Base-by-base conservation (phyloP, 2,329 filamentous ascomycete species). In the Cladophialophora yegresii region DNA sequence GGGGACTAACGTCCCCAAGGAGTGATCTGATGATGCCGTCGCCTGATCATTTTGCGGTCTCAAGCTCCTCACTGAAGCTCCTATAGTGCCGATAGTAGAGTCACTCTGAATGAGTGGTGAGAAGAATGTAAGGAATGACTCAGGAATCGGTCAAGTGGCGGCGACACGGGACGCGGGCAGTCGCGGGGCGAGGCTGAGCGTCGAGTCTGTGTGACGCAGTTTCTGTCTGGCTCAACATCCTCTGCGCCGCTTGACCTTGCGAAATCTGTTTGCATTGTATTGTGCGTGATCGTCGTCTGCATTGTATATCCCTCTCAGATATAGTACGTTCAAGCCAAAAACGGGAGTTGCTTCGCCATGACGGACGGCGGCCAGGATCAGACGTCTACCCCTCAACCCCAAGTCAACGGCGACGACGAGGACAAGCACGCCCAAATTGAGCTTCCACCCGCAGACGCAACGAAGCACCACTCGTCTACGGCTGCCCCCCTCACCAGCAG, bases 401-500 rank as follows among this genome's bases (percentile, higher is more conserved):
- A 60, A 12, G 49, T 57, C 16, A 30, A 58, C 26, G 30, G 57
- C 30, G 33, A 26, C 12, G 53, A 64, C 4, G 58, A 40, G n/a
- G 55, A 61, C n/a, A 49, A 53, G 32, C 63, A 68, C 43, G 53
- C 61, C 22, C 59, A 68, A 16, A 66, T 68, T 51, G 50, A 65
- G 54, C 43, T 62, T n/a, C 61, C 61, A 33, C n/a, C 61, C 4
- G 23, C 57, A n/a, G 54, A 61, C 9, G 53, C 55, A 2, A 32
- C 40, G 6, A 51, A 33, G 20, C 57, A 59, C 1, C 54, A 64
- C 36, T 32, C 45, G 20, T 7, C 54, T 6, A 49, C 58, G 28
- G 61, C 62, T 23, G 61, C 53, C n/a, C 62, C 67, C 53, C 28
- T 70, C 9, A 58, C 62, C n/a, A 77, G 77, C 69, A 77, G 74